Evolutionary conservation across 371 early-diverging fungal genomes (phyloP), one percentile per base, ranked within the genome.

Genomic region (Mortierella sp.): DNA sequence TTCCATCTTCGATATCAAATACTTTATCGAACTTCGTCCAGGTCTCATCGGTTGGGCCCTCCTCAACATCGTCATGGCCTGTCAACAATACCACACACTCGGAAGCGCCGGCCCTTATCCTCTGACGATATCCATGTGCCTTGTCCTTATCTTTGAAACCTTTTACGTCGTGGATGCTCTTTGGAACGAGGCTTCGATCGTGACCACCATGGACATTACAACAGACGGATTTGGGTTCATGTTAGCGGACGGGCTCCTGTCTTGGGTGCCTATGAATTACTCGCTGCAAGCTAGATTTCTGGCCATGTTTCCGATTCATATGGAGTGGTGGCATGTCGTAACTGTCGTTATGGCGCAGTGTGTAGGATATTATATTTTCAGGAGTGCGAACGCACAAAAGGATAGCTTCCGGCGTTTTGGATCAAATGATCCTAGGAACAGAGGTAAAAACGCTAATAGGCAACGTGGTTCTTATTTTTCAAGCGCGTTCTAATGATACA

Each of bases 191-290:
- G n/a, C 19, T 21, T 44, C 7, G 19, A 44, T 44, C 44, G 8
- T 44, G 44, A 44, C 44, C 0, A 44, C 44, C 2, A 44, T 44
- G 44, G 44, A 44, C 44, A 44, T 44, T 19, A 44, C 44, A 19
- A 44, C 44, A 4, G 44, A 44, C 9, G 44, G 44, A 9, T 44
- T 44, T 8, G 44, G 44, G 44, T 44, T 44, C 44, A 44, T 44
- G 44, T 21, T 44, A 5, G 44, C 44, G 44, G 44, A 44, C 19
- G 44, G 21, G 19, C 44, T 6, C 19, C 23, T 17, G 5, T 44
- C 44, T 21, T 44, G 44, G 19, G n/a, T 44, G 4, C 44, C 44
- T 9, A n/a, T 44, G 21, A 44, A 44, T 21, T 44, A 44, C 23
- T 14, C 44, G 14, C 4, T 44, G 44, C 44, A 44, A n/a, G 44